These are phyloP conservation scores for Serendipita sp. DNA, from an alignment of 768 basidiomycete species.

Conservation along the genomic window DNA sequence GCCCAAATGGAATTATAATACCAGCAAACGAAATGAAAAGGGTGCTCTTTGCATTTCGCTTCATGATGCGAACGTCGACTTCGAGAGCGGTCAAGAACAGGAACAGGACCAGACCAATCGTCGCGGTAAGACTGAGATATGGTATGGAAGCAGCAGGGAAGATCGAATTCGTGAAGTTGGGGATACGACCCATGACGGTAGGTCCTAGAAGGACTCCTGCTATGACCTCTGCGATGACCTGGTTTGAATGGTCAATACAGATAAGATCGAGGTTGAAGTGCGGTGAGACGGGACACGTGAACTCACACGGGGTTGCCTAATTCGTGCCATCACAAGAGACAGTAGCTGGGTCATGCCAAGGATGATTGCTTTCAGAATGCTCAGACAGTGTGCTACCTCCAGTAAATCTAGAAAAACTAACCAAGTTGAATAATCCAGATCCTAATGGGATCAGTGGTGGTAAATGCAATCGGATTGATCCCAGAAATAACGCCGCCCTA, in stretches of 20 bases:
- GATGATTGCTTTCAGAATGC: constrained; percentile 42
- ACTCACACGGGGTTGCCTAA: constrained; percentile 54
- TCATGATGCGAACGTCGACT: constrained; percentile 68
- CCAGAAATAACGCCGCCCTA: constrained; percentile 67
- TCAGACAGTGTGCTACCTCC: neutral
- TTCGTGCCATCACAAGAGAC: constrained; percentile 50
- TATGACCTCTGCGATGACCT: constrained; percentile 68
- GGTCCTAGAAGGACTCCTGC: constrained; percentile 80
- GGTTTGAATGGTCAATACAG: neutral
- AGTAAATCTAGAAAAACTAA: constrained; percentile 19
- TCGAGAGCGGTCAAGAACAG: constrained; percentile 88
- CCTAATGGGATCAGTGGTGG: constrained; percentile 50
- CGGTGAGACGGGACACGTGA: constrained; percentile 17
- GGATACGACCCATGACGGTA: constrained; percentile 63
- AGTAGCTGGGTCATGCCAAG: constrained; percentile 62
- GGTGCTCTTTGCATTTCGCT: constrained; percentile 55
- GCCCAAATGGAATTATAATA: constrained; percentile 73
- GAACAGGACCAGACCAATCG: constrained; percentile 76
- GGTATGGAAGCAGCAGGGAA: constrained; percentile 60
- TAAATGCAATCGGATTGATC: constrained; percentile 52
- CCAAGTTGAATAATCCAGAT: constrained; percentile 71
- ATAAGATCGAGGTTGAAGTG: neutral
- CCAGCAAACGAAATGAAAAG: constrained; percentile 62
- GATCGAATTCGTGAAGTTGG: constrained; percentile 71
- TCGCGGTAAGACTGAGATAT: constrained; percentile 73